Percentiles rank a stretch among this genome's conserved stretches.
Evolutionary conservation across 108 stramenopile species (phyloP).

Genomic region (Fragilaria crotonensis): DNA sequence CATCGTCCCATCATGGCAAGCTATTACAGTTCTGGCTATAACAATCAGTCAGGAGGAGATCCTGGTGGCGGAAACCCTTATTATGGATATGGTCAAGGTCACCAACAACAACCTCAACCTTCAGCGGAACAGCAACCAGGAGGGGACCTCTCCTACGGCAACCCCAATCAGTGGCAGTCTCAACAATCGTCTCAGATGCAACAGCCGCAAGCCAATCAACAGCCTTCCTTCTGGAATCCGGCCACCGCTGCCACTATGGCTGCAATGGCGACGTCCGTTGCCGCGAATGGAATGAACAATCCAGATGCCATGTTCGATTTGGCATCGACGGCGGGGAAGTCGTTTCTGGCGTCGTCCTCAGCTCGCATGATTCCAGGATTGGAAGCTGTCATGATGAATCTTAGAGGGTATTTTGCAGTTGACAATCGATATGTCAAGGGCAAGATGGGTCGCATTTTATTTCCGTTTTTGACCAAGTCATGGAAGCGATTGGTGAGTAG

Average conservation of each 20-base stretch:
- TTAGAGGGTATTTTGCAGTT: constrained; percentile 91
- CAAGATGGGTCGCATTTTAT: constrained; percentile 83
- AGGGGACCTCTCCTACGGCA: background rate
- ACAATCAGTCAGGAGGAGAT: constrained; percentile 15
- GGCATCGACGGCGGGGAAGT: constrained; percentile 42
- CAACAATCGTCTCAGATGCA: background rate
- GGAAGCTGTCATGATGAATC: constrained; percentile 51
- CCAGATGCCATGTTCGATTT: constrained; percentile 41
- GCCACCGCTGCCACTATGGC: constrained; percentile 39
- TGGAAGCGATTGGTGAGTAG: constrained; percentile 70
- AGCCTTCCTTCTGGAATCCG: constrained; percentile 47
- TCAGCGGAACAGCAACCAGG: background rate
- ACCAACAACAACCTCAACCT: constrained; percentile 26
- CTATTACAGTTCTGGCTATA: background rate
- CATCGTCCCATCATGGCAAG: background rate
- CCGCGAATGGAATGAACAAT: constrained; percentile 18
- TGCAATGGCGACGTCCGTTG: constrained; percentile 34
- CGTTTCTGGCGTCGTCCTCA: constrained; percentile 36
- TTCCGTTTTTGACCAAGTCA: constrained; percentile 73
- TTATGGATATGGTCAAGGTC: constrained; percentile 15
- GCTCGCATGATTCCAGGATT: constrained; percentile 75
- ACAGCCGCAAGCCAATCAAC: background rate
- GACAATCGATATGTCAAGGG: constrained; percentile 89
- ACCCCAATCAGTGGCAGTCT: background rate
- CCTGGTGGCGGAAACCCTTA: constrained; percentile 13